phyloP scores from a whole-genome alignment of 768 basidiomycete genomes.

The Xerocomellus intermedius region DNA sequence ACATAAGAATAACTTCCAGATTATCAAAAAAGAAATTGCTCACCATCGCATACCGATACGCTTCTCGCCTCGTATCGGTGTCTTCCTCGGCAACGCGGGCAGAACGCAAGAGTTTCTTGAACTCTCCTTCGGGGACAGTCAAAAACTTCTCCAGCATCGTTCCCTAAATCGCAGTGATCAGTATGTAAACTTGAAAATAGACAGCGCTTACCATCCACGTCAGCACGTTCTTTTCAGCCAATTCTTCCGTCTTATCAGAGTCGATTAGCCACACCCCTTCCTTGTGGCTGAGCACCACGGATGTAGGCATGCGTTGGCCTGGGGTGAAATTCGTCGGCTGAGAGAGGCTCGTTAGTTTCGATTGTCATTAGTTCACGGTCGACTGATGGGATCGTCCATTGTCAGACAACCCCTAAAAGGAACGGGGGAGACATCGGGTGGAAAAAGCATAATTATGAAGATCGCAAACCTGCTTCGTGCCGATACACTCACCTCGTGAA shows the following conservation, averaged over 20 bases:
- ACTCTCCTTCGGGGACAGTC: conserved; percentile 63
- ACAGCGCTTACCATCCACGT: conserved; percentile 61
- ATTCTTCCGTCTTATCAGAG: conserved; percentile 42
- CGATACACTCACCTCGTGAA: conserved; percentile 47
- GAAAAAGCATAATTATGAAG: background rate
- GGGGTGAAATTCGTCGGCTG: conserved; percentile 68
- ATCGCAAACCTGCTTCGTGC: background rate
- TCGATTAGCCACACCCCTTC: conserved; percentile 72
- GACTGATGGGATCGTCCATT: background rate
- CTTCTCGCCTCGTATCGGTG: conserved; percentile 51
- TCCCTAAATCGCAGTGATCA: conserved; percentile 50
- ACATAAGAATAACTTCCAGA: background rate
- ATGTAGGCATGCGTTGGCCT: conserved; percentile 75
- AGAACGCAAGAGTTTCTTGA: conserved; percentile 52
- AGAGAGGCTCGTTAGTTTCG: conserved; percentile 1
- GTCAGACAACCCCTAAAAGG: background rate
- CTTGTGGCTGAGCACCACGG: conserved; percentile 62
- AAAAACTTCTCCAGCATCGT: conserved; percentile 87
- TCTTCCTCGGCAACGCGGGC: conserved; percentile 26
- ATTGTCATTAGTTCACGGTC: background rate
- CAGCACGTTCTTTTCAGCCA: conserved; percentile 64
- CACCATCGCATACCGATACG: conserved; percentile 86
- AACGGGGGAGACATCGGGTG: background rate
- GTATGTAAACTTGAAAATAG: background rate
- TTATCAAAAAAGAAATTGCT: conserved; percentile 6